These are phyloP conservation scores for Solanum gandarillasii DNA, from an alignment of 257 asterid species.

Conservation along the genomic window DNA sequence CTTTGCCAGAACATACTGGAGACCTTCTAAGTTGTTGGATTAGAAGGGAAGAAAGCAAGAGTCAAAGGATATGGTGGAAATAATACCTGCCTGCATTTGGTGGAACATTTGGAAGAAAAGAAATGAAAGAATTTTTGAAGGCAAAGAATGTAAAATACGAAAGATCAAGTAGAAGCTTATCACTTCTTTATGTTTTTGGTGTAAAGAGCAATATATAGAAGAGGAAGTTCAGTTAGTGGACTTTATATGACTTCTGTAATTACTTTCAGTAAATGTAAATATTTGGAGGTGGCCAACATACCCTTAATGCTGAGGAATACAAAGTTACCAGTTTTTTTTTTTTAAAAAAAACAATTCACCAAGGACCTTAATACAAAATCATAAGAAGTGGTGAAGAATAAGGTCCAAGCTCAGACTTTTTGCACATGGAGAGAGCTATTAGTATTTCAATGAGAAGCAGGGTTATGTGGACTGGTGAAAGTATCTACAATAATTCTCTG, in stretches of 20 bases:
- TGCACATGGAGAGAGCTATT: background rate
- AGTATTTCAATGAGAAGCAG: background rate
- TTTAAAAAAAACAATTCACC: background rate
- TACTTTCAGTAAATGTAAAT: background rate
- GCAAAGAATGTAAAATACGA: background rate
- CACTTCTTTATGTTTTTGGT: background rate
- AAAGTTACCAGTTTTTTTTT: background rate
- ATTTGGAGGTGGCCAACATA: background rate
- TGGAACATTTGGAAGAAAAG: background rate
- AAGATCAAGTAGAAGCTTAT: background rate
- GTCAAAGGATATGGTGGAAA: background rate
- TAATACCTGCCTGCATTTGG: background rate
- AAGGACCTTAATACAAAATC: background rate
- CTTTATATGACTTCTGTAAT: background rate
- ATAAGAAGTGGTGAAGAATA: background rate
- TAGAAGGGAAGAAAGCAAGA: background rate
- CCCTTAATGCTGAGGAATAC: background rate
- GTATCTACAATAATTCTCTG: background rate
- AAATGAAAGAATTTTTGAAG: background rate
- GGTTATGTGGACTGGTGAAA: background rate
- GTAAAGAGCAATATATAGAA: background rate
- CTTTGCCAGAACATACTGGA: background rate
- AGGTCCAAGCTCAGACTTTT: background rate
- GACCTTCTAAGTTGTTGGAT: background rate
- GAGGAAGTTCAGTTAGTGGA: background rate